Conservation (phyloP, 2,329 filamentous ascomycete species). For the Fusarium denticulatum region DNA sequence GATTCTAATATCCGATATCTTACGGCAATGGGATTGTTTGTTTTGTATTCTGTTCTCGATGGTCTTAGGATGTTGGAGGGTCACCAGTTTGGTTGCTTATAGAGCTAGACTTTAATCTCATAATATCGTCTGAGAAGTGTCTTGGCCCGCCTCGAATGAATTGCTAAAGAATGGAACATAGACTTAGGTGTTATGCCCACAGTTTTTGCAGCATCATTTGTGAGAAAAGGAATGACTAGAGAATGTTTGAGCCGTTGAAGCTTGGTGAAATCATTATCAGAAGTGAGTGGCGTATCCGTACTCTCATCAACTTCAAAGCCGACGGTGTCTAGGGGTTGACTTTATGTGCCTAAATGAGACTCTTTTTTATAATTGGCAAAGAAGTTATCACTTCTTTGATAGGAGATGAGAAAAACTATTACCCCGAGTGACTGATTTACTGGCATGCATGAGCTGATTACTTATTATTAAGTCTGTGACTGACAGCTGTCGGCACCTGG, state of each 20-base stretch:
- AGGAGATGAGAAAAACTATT: background rate
- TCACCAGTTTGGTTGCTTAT: background rate
- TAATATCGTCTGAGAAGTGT: too few species aligned
- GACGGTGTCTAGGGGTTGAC: rapidly evolving
- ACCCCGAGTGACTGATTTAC: too few species aligned
- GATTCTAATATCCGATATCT: background rate
- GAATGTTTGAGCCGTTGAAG: background rate
- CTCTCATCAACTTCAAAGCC: background rate
- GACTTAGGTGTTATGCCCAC: too few species aligned
- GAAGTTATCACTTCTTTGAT: background rate
- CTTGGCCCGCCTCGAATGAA: too few species aligned
- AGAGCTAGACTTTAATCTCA: background rate
- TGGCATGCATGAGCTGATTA: background rate
- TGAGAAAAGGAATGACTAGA: background rate
- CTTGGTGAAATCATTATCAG: background rate
- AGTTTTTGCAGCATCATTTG: background rate
- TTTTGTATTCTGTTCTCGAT: background rate
- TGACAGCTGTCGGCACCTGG: background rate
- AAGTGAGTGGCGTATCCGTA: background rate
- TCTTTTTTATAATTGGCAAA: background rate
- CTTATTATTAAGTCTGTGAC: background rate
- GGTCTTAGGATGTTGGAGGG: background rate
- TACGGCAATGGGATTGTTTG: background rate
- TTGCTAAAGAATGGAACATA: background rate
- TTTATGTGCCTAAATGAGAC: background rate